Percentiles rank a stretch among this genome's conserved stretches.
Conservation (phyloP, 2,329 filamentous ascomycete species). For the Calonectria fujianensis region DNA sequence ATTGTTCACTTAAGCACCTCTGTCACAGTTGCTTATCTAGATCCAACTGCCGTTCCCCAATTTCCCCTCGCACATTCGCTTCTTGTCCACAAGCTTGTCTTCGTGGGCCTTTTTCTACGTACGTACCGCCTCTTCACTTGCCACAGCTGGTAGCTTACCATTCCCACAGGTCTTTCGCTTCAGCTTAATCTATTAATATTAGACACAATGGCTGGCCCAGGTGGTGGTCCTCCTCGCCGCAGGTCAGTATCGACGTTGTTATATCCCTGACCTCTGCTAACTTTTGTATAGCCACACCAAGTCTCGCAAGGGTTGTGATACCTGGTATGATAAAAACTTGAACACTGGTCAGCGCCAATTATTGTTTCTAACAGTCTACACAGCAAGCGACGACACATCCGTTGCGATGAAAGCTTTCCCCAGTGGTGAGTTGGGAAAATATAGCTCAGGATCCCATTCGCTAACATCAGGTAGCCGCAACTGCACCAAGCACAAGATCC, state of each 20-base stretch:
- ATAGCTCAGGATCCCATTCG: background rate
- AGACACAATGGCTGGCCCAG: constrained; percentile 88
- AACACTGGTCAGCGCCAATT: background rate
- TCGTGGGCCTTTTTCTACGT: constrained; percentile 58
- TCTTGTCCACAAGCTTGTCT: constrained; percentile 57
- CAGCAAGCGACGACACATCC: constrained; percentile 94
- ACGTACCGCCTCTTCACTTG: constrained; percentile 44
- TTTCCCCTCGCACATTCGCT: constrained; percentile 62
- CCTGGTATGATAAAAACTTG: constrained; percentile 75
- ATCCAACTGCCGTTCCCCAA: constrained; percentile 41
- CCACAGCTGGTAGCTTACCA: constrained; percentile 40
- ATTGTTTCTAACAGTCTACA: constrained; percentile 41
- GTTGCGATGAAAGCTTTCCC: constrained; percentile 97
- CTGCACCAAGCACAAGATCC: constrained; percentile 98
- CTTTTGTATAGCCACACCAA: constrained; percentile 88
- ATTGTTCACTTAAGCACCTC: constrained; percentile 44
- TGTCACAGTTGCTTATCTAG: constrained; percentile 42
- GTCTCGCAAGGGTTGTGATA: constrained; percentile 98
- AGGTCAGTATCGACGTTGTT: constrained; percentile 66
- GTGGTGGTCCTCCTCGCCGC: constrained; percentile 90
- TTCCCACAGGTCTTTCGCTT: constrained; percentile 53
- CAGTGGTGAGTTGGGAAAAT: constrained; percentile 83
- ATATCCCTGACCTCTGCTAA: constrained; percentile 45
- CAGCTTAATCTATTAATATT: constrained; percentile 59
- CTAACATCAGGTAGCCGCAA: constrained; percentile 81